A percentile compares a stretch with the other conserved stretches of the same genome.
Evolutionary conservation across 257 asterid species (phyloP).

Genomic region (Fraxinus anomala): DNA sequence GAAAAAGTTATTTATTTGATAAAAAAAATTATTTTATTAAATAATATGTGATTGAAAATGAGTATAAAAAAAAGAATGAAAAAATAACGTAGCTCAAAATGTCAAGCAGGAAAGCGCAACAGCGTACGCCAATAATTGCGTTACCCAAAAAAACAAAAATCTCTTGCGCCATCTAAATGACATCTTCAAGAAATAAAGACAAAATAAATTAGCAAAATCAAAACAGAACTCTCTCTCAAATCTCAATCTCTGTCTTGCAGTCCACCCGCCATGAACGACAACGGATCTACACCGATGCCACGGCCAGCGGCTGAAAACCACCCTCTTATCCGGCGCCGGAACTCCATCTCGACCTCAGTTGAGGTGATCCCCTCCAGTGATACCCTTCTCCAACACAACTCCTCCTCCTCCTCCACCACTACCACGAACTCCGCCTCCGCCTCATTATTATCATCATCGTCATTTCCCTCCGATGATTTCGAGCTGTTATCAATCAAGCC

Average conservation of each 20-base stretch:
- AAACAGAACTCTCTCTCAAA: background rate
- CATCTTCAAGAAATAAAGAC: background rate
- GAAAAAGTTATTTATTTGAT: too few relatives aligned
- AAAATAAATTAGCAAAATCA: background rate
- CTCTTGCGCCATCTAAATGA: conserved; percentile 2
- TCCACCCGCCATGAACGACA: conserved; percentile 39
- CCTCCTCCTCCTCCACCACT: conserved; percentile 13
- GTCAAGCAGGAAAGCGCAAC: too few relatives aligned
- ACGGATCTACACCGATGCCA: conserved; percentile 15
- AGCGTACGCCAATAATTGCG: conserved; percentile 49
- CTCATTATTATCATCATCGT: conserved; percentile 24
- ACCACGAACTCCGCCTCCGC: conserved; percentile 14
- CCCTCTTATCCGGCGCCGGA: conserved; percentile 38
- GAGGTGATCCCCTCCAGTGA: conserved; percentile 16
- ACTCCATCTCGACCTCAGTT: conserved; percentile 26
- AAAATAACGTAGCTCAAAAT: too few relatives aligned
- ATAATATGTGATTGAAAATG: too few relatives aligned
- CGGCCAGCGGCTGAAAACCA: conserved; percentile 13
- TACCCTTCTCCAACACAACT: conserved; percentile 10
- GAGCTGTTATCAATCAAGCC: conserved; percentile 46
- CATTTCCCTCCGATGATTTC: conserved; percentile 32
- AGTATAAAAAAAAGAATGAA: too few relatives aligned
- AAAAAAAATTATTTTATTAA: too few relatives aligned
- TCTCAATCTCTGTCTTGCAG: conserved; percentile 6
- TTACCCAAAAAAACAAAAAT: conserved; percentile 26